Evolutionary conservation across 768 basidiomycete genomes (phyloP), one percentile per base, ranked within the genome.

Genomic region (Clavulina sp.): DNA sequence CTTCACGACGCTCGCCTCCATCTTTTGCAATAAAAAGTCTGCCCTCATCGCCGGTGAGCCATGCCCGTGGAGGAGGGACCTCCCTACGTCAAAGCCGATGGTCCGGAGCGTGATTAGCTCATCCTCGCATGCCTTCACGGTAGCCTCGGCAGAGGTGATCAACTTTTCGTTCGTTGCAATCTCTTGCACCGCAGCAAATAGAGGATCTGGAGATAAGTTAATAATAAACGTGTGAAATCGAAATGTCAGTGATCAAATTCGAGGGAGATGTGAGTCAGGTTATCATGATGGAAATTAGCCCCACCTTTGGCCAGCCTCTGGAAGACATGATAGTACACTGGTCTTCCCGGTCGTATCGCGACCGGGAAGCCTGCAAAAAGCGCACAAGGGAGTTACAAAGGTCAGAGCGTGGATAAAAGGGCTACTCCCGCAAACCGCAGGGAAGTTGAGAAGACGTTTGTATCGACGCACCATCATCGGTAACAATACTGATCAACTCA

Each of bases 301-400:
- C 41, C 58, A 84, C 88, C 91, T 43, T 80, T 69, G 0, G 83
- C 81, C 2, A 96, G 72, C 38, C 77, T 73, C 57, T 85, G 73
- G 62, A 95, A 99, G 3, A 86, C 87, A 60, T 77, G 82, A 65
- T 75, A 74, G 61, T 84, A 83, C 0, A 97, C 78, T 0, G 95
- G 95, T 64, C 83, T 91, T 28, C 95, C 95, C 1, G 95, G 87
- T 41, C 76, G 73, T 57, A 97, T 84, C 2, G 71, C 73, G 1
- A 86, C 79, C 1, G 92, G 85, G 16, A 87, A 80, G 29, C 89
- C 89, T 84, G 57, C 13, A 29, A 21, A 5, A 49, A 23, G 36
- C 51, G 18, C 9, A 24, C 43, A 13, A 13, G 9, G 16, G 26
- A 24, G 36, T 38, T 13, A 47, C 26, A 31, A 16, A 49, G 13